Percentiles rank a stretch among this genome's conserved stretches.
phyloP scores from a whole-genome alignment of 306 rosid genomes.

The Vigna nakashimae region DNA sequence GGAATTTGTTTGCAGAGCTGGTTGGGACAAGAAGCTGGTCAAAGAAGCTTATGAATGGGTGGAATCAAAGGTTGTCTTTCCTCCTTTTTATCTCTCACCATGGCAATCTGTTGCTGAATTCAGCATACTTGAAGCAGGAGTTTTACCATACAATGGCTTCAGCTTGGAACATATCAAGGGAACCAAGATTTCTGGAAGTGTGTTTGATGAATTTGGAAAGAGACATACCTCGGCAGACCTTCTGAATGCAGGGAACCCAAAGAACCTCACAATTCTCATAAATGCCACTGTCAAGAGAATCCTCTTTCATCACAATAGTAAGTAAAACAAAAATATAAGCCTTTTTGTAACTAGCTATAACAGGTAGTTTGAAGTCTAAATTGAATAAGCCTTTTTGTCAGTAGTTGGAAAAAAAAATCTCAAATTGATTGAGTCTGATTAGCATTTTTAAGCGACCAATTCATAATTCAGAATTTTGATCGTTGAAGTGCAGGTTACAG shows the following conservation, averaged over 20 bases:
- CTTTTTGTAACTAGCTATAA: not conserved
- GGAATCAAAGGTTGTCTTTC: constrained; percentile 68
- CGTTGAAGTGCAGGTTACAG: constrained; percentile 49
- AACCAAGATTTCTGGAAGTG: constrained; percentile 74
- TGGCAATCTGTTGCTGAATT: constrained; percentile 77
- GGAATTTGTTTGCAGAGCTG: constrained; percentile 58
- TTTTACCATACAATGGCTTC: constrained; percentile 76
- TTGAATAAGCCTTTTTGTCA: not conserved
- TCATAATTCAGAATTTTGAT: constrained; percentile 17
- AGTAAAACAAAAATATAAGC: constrained; percentile 34
- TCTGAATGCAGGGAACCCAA: constrained; percentile 62
- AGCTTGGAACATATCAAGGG: constrained; percentile 73
- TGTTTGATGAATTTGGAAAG: constrained; percentile 64
- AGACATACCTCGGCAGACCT: constrained; percentile 79
- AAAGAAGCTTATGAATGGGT: constrained; percentile 73
- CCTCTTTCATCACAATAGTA: constrained; percentile 59
- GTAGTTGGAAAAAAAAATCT: not conserved
- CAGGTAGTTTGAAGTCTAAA: not conserved
- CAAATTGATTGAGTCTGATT: not conserved
- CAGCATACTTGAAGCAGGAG: constrained; percentile 78
- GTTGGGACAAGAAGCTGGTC: constrained; percentile 67
- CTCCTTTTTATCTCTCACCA: constrained; percentile 58
- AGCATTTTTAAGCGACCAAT: not conserved
- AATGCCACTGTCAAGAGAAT: constrained; percentile 76
- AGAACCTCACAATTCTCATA: constrained; percentile 61